Evolutionary conservation across 257 asterid genomes (phyloP).

Genomic region (Solanum chiquidenum): DNA sequence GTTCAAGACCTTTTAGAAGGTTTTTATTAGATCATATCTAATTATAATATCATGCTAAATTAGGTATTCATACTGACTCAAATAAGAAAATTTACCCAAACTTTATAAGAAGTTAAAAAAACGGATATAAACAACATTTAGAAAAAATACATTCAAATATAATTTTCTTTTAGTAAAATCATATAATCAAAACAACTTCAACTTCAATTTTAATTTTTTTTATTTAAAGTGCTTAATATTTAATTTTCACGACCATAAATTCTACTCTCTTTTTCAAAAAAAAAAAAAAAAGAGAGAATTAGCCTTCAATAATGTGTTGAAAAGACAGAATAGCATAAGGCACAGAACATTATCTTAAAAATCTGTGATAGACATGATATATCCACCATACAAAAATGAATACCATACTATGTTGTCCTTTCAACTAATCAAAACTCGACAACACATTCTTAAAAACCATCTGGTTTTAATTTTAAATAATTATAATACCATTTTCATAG

Average conservation of each 20-base stretch:
- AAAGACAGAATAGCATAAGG: neutral
- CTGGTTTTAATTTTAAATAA: neutral
- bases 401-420: neutral
- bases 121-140: too few species aligned
- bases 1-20: neutral
- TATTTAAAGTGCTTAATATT: neutral
- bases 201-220: too few species aligned
- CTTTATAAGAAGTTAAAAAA: too few species aligned
- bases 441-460: slow-evolving; percentile 16
- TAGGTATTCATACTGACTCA: neutral
- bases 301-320: slow-evolving; percentile 10
- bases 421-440: slow-evolving; percentile 18
- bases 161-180: too few species aligned
- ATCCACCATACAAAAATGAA: slow-evolving; percentile 8
- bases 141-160: neutral
- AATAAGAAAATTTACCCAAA: too few species aligned
- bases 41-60: too few species aligned
- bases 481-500: neutral
- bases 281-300: neutral
- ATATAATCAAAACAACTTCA: neutral
- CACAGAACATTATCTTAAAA: neutral
- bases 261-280: too few species aligned
- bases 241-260: neutral
- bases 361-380: neutral
- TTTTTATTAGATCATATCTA: too few species aligned